phyloP scores from a whole-genome alignment of 768 basidiomycete genomes.

The Baorangia bicolor region DNA sequence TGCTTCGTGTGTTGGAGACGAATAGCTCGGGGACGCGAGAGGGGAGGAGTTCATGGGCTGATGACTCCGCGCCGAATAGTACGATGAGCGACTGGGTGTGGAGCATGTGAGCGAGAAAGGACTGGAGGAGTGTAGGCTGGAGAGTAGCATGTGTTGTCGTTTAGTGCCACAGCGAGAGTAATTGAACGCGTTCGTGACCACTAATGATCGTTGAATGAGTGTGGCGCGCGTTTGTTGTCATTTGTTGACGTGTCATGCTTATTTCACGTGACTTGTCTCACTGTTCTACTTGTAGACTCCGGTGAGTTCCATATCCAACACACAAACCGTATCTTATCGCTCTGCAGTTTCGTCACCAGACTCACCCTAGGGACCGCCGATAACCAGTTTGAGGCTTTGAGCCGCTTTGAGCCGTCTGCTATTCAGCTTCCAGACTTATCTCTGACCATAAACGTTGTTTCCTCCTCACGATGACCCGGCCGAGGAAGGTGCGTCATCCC shows the following conservation, averaged over 20 bases:
- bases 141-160: constrained; percentile 14
- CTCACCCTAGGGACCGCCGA: no score
- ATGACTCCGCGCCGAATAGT: constrained; percentile 29
- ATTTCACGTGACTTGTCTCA: constrained; percentile 13
- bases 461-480: background rate
- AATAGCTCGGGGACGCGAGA: constrained; percentile 42
- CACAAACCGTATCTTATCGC: background rate
- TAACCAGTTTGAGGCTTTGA: background rate
- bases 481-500: background rate
- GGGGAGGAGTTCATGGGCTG: constrained; percentile 51
- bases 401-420: background rate
- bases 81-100: constrained; percentile 38
- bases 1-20: constrained; percentile 46
- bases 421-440: background rate
- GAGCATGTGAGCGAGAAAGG: constrained; percentile 32
- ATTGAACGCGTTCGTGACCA: background rate
- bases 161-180: background rate
- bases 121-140: constrained; percentile 28
- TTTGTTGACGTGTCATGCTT: constrained; percentile 23
- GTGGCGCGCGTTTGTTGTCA: constrained; percentile 22
- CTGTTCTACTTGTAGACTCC: no score
- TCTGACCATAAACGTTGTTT: background rate
- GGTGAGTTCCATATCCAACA: background rate
- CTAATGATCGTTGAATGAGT: constrained; percentile 12
- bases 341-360: background rate